Base-by-base conservation (phyloP, 108 stramenopile species). In the Nannochloropsis gaditana region DNA sequence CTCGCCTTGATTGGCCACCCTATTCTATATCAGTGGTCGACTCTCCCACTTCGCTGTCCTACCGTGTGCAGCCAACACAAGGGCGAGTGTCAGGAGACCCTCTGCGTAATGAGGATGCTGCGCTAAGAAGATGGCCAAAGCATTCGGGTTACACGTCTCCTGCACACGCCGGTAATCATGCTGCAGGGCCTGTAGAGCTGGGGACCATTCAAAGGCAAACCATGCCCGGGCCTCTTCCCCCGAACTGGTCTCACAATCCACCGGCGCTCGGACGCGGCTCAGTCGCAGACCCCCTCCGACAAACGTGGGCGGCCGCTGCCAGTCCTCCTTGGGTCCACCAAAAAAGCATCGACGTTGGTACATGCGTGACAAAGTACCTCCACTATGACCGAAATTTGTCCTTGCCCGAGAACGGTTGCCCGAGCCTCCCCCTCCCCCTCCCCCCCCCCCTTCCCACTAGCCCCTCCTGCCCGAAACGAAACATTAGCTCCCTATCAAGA, bases 61-160 rank as follows among this genome's bases (percentile, higher is more conserved):
- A 80, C 43, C 88, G 82, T n/a, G 88, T 89, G 85, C 85, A 85
- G 88, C 88, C 31, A 82, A 89, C 31, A 89, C 85, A 85, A 89
- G 83, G 9, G 43, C 88, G 19, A 89, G 88, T 80, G 85, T 85
- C 21, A 89, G 88, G 15, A 89, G 85, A 1, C 84, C 88, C 42
- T 89, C 88, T 44, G 88, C 85, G 79, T 89, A 85, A 79, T 89
- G 85, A 15, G 88, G 88, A 9, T 43, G 59, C 42, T 83, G 81
- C 9, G 84, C 82, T 19, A 82, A 79, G 45, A 89, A 85, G 11
- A 81, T 17, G 9, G 83, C 88, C 43, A 89, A 45, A n/a, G 42
- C 41, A 79, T 89, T 89, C 43, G 88, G 85, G 79, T 89, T 85
- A 41, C 82, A 50, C 79, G 82, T 86, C 15, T 43, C 80, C 82